Evolutionary conservation across 208 protist genomes (phyloP).

Genomic region (Leishmania amazonensis): DNA sequence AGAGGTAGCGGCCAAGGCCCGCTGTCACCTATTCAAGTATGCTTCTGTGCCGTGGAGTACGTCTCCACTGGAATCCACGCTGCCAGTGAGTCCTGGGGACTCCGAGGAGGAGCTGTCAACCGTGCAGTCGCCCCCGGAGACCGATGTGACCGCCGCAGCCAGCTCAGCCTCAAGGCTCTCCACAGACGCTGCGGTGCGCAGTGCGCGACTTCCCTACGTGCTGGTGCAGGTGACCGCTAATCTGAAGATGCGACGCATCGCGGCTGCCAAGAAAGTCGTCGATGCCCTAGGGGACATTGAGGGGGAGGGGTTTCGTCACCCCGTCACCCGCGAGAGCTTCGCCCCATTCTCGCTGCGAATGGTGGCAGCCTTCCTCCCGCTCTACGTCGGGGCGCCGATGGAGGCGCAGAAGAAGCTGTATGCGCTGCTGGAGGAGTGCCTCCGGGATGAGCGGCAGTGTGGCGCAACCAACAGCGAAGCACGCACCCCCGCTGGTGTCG

Average conservation of each 20-base stretch:
- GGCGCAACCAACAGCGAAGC: neutral
- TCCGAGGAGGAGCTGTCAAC: neutral
- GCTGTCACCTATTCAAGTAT: slow-evolving; percentile 12
- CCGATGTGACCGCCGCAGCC: neutral
- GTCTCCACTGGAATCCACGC: neutral
- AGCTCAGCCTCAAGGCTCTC: slow-evolving; percentile 6
- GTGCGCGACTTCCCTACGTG: slow-evolving; percentile 53
- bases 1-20: slow-evolving; percentile 30
- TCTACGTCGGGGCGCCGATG: slow-evolving; percentile 55
- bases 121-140: neutral
- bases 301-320: slow-evolving; percentile 56
- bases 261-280: slow-evolving; percentile 56
- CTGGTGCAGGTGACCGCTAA: slow-evolving; percentile 80
- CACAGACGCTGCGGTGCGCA: slow-evolving; percentile 16
- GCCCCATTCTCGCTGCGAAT: slow-evolving; percentile 86
- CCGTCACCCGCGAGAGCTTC: slow-evolving; percentile 53
- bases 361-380: slow-evolving; percentile 64
- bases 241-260: slow-evolving; percentile 66
- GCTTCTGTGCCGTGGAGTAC: neutral
- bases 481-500: neutral
- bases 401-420: slow-evolving; percentile 64
- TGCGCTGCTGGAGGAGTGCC: slow-evolving; percentile 56
- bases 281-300: slow-evolving; percentile 71
- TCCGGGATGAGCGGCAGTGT: slow-evolving; percentile 26
- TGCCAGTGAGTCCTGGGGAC: neutral